Percentiles rank a stretch among this genome's conserved stretches.
phyloP scores from a whole-genome alignment of 2,329 filamentous ascomycete genomes.

The Peltaster fructicola region DNA sequence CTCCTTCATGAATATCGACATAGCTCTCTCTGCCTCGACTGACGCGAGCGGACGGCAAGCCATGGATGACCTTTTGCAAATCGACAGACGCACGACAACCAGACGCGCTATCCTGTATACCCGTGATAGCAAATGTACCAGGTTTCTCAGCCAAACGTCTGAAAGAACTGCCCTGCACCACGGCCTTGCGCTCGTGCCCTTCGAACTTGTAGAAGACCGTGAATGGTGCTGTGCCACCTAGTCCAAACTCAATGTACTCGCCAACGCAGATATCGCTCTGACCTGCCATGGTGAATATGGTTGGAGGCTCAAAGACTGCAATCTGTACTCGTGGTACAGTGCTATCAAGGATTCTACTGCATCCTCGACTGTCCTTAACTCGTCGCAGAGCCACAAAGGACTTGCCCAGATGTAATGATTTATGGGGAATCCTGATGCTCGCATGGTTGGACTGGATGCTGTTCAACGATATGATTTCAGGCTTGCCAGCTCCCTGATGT shows the following conservation, averaged over 20 bases:
- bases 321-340: slow-evolving; percentile 63
- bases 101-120: slow-evolving; percentile 71
- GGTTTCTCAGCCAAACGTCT: slow-evolving; percentile 82
- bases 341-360: slow-evolving; percentile 55
- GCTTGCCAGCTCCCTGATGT: slow-evolving; percentile 63
- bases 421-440: slow-evolving; percentile 67
- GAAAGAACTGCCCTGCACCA: slow-evolving; percentile 65
- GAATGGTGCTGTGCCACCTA: slow-evolving; percentile 82
- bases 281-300: slow-evolving; percentile 73
- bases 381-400: slow-evolving; percentile 80
- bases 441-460: slow-evolving; percentile 60
- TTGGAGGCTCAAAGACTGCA: slow-evolving; percentile 80
- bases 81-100: slow-evolving; percentile 69
- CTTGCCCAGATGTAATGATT: slow-evolving; percentile 70
- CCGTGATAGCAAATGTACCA: slow-evolving; percentile 74
- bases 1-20: slow-evolving; percentile 92
- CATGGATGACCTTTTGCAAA: slow-evolving; percentile 70
- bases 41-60: slow-evolving; percentile 79
- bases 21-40: slow-evolving; percentile 65
- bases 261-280: slow-evolving; percentile 86
- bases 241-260: slow-evolving; percentile 79
- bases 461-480: slow-evolving; percentile 66
- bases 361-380: slow-evolving; percentile 73
- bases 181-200: slow-evolving; percentile 58
- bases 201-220: slow-evolving; percentile 86